phyloP scores from a whole-genome alignment of 2,329 filamentous ascomycete genomes.

The Fusarium burgessii region DNA sequence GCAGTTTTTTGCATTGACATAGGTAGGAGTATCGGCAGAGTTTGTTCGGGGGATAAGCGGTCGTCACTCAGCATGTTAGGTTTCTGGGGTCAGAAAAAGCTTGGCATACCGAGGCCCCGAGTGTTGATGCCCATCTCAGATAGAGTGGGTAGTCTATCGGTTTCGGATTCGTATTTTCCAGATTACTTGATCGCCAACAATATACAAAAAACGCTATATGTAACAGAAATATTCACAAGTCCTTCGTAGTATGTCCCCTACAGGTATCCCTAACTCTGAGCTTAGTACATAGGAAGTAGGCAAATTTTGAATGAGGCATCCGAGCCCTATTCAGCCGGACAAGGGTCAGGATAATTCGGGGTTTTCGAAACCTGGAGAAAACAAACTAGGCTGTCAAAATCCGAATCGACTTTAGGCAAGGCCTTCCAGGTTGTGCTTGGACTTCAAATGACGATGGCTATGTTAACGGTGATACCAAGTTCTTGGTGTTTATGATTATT shows the following conservation, averaged over 20 bases:
- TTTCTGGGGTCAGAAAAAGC: slow-evolving; percentile 16
- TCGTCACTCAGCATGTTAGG: slow-evolving; percentile 1
- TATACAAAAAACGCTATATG: not conserved
- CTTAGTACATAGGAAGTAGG: not conserved
- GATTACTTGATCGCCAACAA: not conserved
- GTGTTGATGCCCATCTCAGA: slow-evolving; percentile 2
- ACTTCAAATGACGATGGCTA: slow-evolving; percentile 16
- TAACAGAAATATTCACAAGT: not conserved
- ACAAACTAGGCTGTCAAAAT: slow-evolving; percentile 1
- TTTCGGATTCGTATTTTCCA: not conserved
- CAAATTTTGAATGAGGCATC: slow-evolving; percentile 8
- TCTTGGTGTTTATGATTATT: slow-evolving; percentile 9
- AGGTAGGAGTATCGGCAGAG: not conserved
- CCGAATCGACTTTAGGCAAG: slow-evolving; percentile 1
- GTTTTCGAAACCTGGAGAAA: slow-evolving; percentile 34
- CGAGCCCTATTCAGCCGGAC: slow-evolving; percentile 28
- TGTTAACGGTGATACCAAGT: slow-evolving; percentile 16
- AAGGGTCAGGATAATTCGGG: slow-evolving; percentile 13
- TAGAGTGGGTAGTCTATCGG: not conserved
- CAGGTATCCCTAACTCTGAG: not conserved
- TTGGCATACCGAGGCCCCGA: slow-evolving; percentile 23
- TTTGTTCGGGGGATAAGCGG: slow-evolving; percentile 15
- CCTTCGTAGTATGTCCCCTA: not conserved
- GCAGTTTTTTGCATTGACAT: slow-evolving; percentile 2
- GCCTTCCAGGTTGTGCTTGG: not conserved